Base-by-base conservation (phyloP, 176 grass and related monocot species). In the Typha latifolia region DNA sequence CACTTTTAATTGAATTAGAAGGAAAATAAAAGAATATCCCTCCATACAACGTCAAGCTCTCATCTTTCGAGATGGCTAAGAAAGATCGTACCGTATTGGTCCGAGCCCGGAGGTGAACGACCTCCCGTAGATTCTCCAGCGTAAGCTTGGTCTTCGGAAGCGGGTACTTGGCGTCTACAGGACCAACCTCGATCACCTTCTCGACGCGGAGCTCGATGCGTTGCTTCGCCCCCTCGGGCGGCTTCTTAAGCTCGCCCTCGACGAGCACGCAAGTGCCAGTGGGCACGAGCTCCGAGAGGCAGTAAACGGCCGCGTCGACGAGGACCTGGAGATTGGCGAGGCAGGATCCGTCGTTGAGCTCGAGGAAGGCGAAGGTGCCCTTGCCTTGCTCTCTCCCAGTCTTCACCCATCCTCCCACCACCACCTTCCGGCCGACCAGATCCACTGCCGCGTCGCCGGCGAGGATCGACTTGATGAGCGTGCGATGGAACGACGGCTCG, bases 301-400 rank as follows among this genome's bases (percentile, higher is more conserved):
- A 78, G 75, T 84, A 53, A 29, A 90, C 72, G 10, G 66, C 62
- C 10, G 81, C 75, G 8, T 89, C 80, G 6, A 91, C 83, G 53
- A 77, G 81, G 64, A 96, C 88, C 88, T 96, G 88, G 12, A 96
- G 88, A 74, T 84, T 86, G 18, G 68, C 48, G 62, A 69, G 78
- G 78, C 92, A 91, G n/a, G 92, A 96, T 0, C 92, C 92, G 15
- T 96, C 92, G 80, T 88, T 96, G 78, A 96, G 64, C 77, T 91
- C 92, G 26, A 96, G 88, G 65, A 91, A 88, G 24, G 88, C 88
- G 66, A 87, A 91, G 5, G 81, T 67, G 3, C 88, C 88, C 31
- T 76, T 79, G 1, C 88, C 88, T 71, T 91, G 88, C 77, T 87
- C 84, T 14, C 88, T 77, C 4, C 88, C 88, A 13, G 88, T 91